phyloP scores from a whole-genome alignment of 306 rosid genomes.

The Prunus davidiana region DNA sequence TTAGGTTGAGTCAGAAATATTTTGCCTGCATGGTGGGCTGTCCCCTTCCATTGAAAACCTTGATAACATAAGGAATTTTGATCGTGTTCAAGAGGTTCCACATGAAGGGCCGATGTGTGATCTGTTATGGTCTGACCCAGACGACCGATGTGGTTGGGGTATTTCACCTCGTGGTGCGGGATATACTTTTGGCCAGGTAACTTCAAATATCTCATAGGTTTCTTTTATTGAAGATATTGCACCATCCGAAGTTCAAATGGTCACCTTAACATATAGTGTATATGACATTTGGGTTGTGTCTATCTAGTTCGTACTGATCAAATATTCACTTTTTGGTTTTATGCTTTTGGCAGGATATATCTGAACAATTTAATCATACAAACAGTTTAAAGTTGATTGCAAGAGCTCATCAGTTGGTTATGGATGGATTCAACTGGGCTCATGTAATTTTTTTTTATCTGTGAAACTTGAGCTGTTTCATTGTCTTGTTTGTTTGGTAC shows the following conservation, averaged over 20 bases:
- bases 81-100: slow-evolving; percentile 99
- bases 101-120: slow-evolving; percentile 99
- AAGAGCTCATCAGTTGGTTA: slow-evolving; percentile 98
- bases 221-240: neutral
- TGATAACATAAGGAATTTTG: slow-evolving; percentile 88
- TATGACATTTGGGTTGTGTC: neutral
- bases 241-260: neutral
- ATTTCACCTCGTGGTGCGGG: slow-evolving; percentile 99
- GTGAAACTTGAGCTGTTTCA: neutral
- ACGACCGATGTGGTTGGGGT: slow-evolving; percentile 99
- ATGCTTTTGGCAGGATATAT: slow-evolving; percentile 70
- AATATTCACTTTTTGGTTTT: neutral
- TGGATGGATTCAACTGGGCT: slow-evolving; percentile 99
- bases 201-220: slow-evolving; percentile 7
- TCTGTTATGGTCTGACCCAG: slow-evolving; percentile 99
- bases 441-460: slow-evolving; percentile 59
- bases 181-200: slow-evolving; percentile 98
- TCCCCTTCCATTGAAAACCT: slow-evolving; percentile 99
- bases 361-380: slow-evolving; percentile 94
- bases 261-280: neutral
- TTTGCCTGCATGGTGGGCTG: slow-evolving; percentile 96
- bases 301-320: slow-evolving; percentile 2
- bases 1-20: slow-evolving; percentile 98
- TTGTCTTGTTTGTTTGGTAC: slow-evolving; percentile 21
- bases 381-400: slow-evolving; percentile 96